phyloP scores from a whole-genome alignment of 129 eudicot genomes.

The Centaurea solstitialis region DNA sequence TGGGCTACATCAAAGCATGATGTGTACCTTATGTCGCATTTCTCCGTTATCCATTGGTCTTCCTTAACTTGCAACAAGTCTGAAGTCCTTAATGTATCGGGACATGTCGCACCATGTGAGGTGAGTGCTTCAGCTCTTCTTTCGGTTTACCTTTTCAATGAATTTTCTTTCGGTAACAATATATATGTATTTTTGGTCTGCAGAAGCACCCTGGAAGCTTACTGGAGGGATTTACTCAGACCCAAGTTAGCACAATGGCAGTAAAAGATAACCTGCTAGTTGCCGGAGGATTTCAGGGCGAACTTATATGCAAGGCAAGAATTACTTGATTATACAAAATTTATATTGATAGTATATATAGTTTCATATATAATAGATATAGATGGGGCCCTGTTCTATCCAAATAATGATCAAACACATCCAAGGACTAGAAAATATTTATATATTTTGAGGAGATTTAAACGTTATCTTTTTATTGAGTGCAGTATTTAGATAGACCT shows the following conservation, averaged over 20 bases:
- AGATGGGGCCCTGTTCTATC: background rate
- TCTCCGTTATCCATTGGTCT: constrained; percentile 73
- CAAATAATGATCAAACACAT: background rate
- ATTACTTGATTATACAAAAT: background rate
- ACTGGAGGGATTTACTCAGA: constrained; percentile 81
- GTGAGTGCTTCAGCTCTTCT: constrained; percentile 36
- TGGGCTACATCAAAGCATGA: constrained; percentile 93
- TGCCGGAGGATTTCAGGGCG: constrained; percentile 93
- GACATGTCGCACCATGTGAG: constrained; percentile 86
- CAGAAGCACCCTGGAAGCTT: constrained; percentile 92
- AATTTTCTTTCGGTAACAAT: background rate
- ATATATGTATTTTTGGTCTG: background rate
- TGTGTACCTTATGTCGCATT: constrained; percentile 77
- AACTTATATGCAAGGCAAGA: constrained; percentile 86
- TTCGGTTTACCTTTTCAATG: background rate
- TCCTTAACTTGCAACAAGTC: constrained; percentile 58
- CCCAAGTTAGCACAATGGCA: constrained; percentile 89
- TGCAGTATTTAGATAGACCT: constrained; percentile 78
- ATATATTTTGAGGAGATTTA: background rate
- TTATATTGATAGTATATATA: background rate
- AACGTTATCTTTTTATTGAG: background rate
- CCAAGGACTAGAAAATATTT: background rate
- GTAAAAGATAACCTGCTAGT: constrained; percentile 80
- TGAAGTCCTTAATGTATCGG: constrained; percentile 85
- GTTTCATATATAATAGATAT: background rate